Evolutionary conservation across 345 rosid species (phyloP).

Genomic region (Pseudoturritis turrita): DNA sequence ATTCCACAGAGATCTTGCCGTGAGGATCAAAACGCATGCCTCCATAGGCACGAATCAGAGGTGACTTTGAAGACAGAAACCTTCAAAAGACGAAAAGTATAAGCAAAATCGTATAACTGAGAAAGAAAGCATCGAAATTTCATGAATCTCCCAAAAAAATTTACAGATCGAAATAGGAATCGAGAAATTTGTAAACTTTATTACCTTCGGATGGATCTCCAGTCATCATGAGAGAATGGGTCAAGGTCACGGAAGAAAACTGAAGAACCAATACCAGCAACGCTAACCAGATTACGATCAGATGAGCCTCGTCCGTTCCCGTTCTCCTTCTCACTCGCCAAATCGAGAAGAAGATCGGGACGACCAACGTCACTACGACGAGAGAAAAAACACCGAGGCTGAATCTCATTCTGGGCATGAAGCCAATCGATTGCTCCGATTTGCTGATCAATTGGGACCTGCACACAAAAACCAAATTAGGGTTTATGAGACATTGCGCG

Average conservation of each 20-base stretch:
- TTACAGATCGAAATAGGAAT: neutral
- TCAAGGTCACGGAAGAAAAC: conserved; percentile 67
- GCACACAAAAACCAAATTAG: neutral
- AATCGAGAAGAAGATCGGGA: conserved; percentile 38
- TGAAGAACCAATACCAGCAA: conserved; percentile 87
- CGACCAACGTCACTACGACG: conserved; percentile 44
- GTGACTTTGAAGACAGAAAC: conserved; percentile 66
- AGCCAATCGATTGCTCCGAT: conserved; percentile 92
- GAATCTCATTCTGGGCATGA: conserved; percentile 61
- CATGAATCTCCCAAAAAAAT: neutral
- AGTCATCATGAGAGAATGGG: conserved; percentile 76
- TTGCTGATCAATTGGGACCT: conserved; percentile 67
- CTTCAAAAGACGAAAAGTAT: conserved; percentile 31
- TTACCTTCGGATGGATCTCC: conserved; percentile 86
- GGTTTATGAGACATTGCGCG: neutral
- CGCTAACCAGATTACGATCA: conserved; percentile 47
- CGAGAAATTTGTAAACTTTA: neutral
- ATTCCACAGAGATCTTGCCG: conserved; percentile 60
- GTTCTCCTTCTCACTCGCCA: conserved; percentile 37
- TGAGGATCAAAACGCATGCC: conserved; percentile 81
- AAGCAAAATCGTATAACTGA: too few species aligned
- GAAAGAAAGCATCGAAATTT: neutral
- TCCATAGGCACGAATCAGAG: conserved; percentile 90
- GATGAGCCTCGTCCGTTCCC: conserved; percentile 34
- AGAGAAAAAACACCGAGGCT: conserved; percentile 84